These are phyloP conservation scores for Hymenoscyphus infarciens DNA, from an alignment of 2,329 filamentous ascomycete genomes.

Conservation along the genomic window DNA sequence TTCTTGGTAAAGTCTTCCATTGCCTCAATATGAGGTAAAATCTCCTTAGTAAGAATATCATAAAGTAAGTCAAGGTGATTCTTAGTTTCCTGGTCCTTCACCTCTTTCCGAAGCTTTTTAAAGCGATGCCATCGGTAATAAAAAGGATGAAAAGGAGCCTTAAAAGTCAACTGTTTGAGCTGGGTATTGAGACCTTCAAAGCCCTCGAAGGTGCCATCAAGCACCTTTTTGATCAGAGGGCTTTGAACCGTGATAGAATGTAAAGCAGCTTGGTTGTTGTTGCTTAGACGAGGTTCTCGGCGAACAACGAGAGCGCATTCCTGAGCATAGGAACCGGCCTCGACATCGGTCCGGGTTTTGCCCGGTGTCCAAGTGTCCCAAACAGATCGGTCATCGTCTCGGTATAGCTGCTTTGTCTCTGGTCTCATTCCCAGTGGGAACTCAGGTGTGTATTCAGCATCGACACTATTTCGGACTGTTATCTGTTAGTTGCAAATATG, in stretches of 20 bases:
- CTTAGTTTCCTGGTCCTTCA: conserved; percentile 42
- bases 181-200: conserved; percentile 35
- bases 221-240: conserved; percentile 33
- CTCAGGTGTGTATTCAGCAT: conserved; percentile 15
- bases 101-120: conserved; percentile 39
- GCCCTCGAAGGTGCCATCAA: conserved; percentile 33
- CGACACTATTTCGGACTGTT: conserved; percentile 15
- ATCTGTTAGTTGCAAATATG: not conserved
- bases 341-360: conserved; percentile 13
- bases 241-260: conserved; percentile 38
- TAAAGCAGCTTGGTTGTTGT: conserved; percentile 22
- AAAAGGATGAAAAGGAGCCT: conserved; percentile 58
- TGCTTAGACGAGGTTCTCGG: conserved; percentile 22
- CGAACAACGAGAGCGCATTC: conserved; percentile 29
- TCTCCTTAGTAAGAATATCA: conserved; percentile 47
- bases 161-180: conserved; percentile 42
- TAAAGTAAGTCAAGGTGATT: conserved; percentile 47
- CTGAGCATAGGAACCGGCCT: conserved; percentile 15
- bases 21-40: conserved; percentile 47
- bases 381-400: conserved; percentile 17
- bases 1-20: conserved; percentile 51
- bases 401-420: conserved; percentile 22
- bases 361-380: conserved; percentile 22
- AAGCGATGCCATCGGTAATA: conserved; percentile 61
- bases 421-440: conserved; percentile 10